Base-by-base conservation (phyloP, 768 basidiomycete genomes). In the Mycena amicta region DNA sequence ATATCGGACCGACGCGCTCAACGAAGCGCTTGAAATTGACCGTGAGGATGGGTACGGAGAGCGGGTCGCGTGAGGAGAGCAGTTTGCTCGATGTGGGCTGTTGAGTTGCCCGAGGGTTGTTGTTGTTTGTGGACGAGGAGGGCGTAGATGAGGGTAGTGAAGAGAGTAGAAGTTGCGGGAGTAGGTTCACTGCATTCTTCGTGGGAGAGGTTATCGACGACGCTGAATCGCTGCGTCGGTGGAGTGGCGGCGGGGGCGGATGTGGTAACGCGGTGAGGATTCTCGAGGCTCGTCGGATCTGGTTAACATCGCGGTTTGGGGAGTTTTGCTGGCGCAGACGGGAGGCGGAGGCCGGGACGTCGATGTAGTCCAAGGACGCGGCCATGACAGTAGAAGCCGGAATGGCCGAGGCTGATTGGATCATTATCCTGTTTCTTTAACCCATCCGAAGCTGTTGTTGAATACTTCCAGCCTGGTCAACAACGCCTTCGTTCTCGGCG, bases 21-120 rank as follows among this genome's bases (percentile, higher is more conserved):
- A 95, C 82, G 58, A 96, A 95, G 23, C 92, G 77, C 61, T 87
- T 82, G 67, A 95, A 95, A 68, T 94, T 93, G 62, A 79, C 83
- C 1, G 90, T 87, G 62, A 87, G 89, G 26, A 87, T 85, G 0
- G 86, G 89, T 3, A 96, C 75, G 1, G 90, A 92, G 4, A 96
- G 79, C 0, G 90, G 83, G 64, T 90, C 89, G 27, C 77, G 76
- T 1, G 82, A 82, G 18, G 83, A 84, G 15, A 90, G 66, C 27
- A 90, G 71, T 2, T 73, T 72, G 20, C 63, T 64, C 1, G 69
- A 67, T 1, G 66, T 57, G 0, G 71, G 37, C 22, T 71, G 55
- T 22, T 72, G 47, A 5, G 65, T 29, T 47, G 60, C 50, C 41
- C 63, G 47, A 56, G 61, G 51, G 60, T 64, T 62, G 50, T 47